Evolutionary conservation across 108 stramenopile genomes (phyloP).

Genomic region (Hondaea fermentalgiana): DNA sequence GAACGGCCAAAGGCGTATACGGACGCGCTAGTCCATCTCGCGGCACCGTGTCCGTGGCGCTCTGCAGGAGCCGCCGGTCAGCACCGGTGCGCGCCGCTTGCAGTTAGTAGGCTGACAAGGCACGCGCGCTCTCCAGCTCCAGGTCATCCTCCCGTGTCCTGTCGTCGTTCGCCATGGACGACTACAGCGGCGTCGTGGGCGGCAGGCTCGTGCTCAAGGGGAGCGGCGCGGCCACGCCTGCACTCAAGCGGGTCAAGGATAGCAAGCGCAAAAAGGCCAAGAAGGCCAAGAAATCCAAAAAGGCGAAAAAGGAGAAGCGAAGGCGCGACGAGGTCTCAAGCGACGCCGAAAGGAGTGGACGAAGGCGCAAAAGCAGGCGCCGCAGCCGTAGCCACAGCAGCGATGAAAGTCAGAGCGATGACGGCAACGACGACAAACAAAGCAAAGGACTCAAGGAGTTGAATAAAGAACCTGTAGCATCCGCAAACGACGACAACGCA

Average conservation of each 20-base stretch:
- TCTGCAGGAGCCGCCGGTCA: too few relatives aligned
- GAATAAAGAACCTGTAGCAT: not conserved
- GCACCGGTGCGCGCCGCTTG: too few relatives aligned
- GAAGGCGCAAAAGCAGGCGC: not conserved
- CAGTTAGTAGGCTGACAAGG: too few relatives aligned
- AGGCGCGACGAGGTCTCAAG: too few relatives aligned
- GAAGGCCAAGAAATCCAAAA: not conserved
- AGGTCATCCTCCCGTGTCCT: too few relatives aligned
- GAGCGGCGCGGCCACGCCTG: not conserved
- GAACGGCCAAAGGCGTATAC: too few relatives aligned
- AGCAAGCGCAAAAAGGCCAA: not conserved
- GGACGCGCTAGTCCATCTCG: too few relatives aligned
- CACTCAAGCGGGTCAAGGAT: not conserved
- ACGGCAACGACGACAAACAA: not conserved
- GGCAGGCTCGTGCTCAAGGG: not conserved
- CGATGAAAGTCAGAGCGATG: not conserved
- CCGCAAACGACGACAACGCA: too few relatives aligned
- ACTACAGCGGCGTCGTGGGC: not conserved
- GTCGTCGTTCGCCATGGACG: too few relatives aligned
- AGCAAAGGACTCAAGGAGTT: not conserved
- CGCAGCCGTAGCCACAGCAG: not conserved
- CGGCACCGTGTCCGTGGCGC: too few relatives aligned
- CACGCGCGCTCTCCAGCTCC: too few relatives aligned
- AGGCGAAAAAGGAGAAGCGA: not conserved
- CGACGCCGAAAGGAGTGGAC: too few relatives aligned